phyloP scores from a whole-genome alignment of 768 basidiomycete species.

The Mycena metata region DNA sequence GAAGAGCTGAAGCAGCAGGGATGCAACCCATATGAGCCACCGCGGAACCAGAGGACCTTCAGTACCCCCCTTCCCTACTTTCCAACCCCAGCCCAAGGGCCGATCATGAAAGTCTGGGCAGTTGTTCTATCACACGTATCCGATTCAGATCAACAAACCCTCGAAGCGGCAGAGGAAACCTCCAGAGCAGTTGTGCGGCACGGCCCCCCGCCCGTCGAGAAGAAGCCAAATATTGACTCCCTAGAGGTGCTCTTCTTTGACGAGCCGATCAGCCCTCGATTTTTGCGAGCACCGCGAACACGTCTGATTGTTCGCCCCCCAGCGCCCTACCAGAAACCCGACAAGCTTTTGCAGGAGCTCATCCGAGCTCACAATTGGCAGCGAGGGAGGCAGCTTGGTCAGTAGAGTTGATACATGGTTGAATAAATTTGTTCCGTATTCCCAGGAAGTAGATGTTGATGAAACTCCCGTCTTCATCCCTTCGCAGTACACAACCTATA shows the following conservation, averaged over 20 bases:
- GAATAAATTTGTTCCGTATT: background rate
- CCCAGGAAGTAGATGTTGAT: background rate
- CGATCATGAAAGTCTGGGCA: background rate
- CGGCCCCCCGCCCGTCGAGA: background rate
- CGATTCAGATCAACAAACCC: background rate
- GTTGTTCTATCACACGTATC: background rate
- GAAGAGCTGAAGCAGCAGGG: background rate
- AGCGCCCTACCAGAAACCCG: conserved; percentile 4
- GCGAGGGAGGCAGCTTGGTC: too few species aligned
- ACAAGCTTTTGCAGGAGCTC: conserved; percentile 27
- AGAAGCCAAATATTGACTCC: too few species aligned
- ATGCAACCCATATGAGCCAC: conserved; percentile 4
- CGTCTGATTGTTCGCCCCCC: conserved; percentile 6
- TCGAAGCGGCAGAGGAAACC: background rate
- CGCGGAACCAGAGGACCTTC: background rate
- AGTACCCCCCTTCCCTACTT: background rate
- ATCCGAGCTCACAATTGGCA: conserved; percentile 15
- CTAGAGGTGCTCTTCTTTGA: conserved; percentile 15
- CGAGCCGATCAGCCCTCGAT: conserved; percentile 14
- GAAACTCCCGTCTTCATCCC: background rate
- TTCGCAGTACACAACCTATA: background rate
- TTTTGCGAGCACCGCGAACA: background rate
- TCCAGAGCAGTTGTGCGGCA: background rate
- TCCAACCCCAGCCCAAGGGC: conserved; percentile 8
- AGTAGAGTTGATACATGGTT: background rate